A percentile compares a stretch with the other conserved stretches of the same genome.
phyloP scores from a whole-genome alignment of 306 rosid species.

The Cotoneaster glaucophyllus region DNA sequence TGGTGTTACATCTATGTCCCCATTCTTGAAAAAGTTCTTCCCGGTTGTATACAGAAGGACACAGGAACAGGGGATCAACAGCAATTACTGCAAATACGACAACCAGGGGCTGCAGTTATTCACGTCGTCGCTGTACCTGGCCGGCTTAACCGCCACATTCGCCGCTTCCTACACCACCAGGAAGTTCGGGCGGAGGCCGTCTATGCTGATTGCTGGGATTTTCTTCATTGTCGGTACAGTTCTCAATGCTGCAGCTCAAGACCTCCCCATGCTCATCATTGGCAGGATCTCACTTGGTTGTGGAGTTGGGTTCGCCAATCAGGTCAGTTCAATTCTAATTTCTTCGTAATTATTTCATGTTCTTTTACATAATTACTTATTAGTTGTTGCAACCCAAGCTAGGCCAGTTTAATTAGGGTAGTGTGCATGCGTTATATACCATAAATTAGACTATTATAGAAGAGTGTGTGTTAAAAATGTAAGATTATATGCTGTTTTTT shows the following conservation, averaged over 20 bases:
- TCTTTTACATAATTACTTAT: neutral
- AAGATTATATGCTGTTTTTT: no score
- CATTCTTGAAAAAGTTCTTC: slow-evolving; percentile 51
- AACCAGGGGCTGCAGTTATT: slow-evolving; percentile 60
- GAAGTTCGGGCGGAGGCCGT: slow-evolving; percentile 40
- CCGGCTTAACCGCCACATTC: slow-evolving; percentile 55
- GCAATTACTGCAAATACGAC: slow-evolving; percentile 76
- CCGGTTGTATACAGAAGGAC: slow-evolving; percentile 44
- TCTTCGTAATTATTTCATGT: neutral
- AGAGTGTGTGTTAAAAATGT: no score
- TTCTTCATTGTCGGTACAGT: slow-evolving; percentile 54
- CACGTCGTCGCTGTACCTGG: slow-evolving; percentile 81
- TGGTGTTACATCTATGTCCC: slow-evolving; percentile 69
- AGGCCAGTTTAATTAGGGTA: neutral
- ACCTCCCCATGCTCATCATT: slow-evolving; percentile 40
- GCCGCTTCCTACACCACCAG: slow-evolving; percentile 52
- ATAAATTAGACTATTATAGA: no score
- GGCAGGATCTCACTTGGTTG: slow-evolving; percentile 66
- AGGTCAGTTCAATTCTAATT: slow-evolving; percentile 30
- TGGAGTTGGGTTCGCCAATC: slow-evolving; percentile 88
- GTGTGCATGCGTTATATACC: no score
- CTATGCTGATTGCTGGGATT: slow-evolving; percentile 66
- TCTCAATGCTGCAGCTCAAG: slow-evolving; percentile 36
- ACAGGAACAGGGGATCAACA: neutral
- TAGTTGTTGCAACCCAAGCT: neutral